Evolutionary conservation across 805 yeast species (phyloP).

Genomic region (Saccharomycopsis synnaedendra): DNA sequence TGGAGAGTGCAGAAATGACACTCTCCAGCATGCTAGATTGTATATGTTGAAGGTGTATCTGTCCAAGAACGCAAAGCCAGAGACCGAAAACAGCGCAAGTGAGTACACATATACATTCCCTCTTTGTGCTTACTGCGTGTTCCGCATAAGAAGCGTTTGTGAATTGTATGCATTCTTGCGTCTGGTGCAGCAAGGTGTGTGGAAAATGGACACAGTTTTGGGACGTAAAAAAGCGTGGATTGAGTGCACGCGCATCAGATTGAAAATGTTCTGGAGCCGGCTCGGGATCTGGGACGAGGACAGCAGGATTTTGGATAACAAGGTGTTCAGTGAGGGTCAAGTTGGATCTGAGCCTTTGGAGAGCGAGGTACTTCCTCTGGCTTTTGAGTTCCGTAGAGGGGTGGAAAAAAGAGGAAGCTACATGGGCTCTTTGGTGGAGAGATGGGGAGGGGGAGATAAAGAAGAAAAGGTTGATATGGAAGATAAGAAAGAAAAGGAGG

Average conservation of each 20-base stretch:
- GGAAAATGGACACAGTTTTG: slow-evolving; percentile 40
- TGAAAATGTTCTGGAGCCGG: slow-evolving; percentile 74
- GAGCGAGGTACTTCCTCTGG: no score
- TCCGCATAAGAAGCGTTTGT: slow-evolving; percentile 70
- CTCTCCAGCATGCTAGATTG: slow-evolving; percentile 66
- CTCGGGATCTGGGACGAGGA: slow-evolving; percentile 65
- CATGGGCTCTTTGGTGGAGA: no score
- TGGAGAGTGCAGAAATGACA: slow-evolving; percentile 64
- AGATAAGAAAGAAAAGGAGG: no score
- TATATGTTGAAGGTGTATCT: slow-evolving; percentile 49
- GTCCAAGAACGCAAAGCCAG: slow-evolving; percentile 23
- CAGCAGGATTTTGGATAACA: slow-evolving; percentile 23
- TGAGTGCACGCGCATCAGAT: slow-evolving; percentile 51
- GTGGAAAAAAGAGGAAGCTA: no score
- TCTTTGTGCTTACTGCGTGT: slow-evolving; percentile 71
- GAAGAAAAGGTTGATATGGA: no score
- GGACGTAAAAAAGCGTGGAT: slow-evolving; percentile 47
- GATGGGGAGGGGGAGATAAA: no score
- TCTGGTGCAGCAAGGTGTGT: slow-evolving; percentile 42
- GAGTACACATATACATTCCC: slow-evolving; percentile 41
- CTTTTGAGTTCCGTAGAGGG: no score
- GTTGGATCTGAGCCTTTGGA: no score
- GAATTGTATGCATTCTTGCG: slow-evolving; percentile 73
- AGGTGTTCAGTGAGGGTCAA: slow-evolving; percentile 14
- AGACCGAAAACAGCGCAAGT: slow-evolving; percentile 16